Conservation (phyloP, 2,329 filamentous ascomycete species). For the Ophiostoma quercus region DNA sequence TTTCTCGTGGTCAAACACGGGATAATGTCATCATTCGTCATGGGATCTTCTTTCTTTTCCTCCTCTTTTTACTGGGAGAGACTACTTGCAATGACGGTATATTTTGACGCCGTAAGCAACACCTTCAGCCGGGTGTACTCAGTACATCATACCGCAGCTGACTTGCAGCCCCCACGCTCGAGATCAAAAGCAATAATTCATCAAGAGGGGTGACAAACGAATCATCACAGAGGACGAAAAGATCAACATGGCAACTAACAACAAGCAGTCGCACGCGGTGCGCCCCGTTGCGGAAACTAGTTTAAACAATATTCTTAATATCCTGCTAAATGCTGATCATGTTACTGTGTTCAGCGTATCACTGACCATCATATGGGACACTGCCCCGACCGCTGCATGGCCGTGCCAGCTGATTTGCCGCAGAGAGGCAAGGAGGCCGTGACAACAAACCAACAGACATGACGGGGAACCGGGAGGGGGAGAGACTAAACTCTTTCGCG, state of each 20-base stretch:
- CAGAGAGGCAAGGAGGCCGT: not conserved
- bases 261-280: not conserved
- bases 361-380: too few species aligned
- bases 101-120: not conserved
- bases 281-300: not conserved
- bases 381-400: not conserved
- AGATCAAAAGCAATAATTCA: too few species aligned
- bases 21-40: not conserved
- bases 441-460: constrained; percentile 13
- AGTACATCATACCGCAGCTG: too few species aligned
- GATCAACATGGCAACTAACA: not conserved
- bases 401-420: not conserved
- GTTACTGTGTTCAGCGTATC: not conserved
- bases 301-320: not conserved
- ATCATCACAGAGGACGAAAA: not conserved
- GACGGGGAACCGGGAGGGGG: not conserved
- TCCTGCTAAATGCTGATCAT: not conserved
- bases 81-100: not conserved
- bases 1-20: not conserved
- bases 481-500: not conserved
- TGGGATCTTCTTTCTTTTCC: not conserved
- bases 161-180: too few species aligned
- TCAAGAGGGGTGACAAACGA: too few species aligned
- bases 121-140: not conserved
- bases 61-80: too few species aligned